These are phyloP conservation scores for Exophiala spinifera DNA, from an alignment of 2,329 filamentous ascomycete genomes.

Conservation along the genomic window DNA sequence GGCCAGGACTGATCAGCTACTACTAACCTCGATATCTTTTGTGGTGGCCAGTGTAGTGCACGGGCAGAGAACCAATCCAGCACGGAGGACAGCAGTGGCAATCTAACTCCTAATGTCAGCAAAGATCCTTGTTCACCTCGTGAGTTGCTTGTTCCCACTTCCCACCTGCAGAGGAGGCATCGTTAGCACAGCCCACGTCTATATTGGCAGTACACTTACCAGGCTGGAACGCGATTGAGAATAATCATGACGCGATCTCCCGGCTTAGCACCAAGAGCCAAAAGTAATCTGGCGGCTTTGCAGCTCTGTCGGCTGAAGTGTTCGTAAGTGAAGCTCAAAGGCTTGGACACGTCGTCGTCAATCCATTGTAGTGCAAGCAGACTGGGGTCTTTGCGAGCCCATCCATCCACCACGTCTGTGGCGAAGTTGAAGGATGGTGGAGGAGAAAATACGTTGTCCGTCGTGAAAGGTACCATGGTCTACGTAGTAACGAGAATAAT, in stretches of 20 bases:
- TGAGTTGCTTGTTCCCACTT: background rate
- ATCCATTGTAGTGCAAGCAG: background rate
- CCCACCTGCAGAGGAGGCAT: background rate
- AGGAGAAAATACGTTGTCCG: too few relatives aligned
- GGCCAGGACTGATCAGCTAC: too few relatives aligned
- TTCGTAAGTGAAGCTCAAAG: background rate
- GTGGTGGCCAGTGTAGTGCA: background rate
- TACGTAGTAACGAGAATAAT: too few relatives aligned
- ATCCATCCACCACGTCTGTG: background rate
- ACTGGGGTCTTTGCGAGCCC: background rate
- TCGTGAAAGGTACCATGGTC: too few relatives aligned
- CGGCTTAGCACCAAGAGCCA: background rate
- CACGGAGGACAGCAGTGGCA: background rate
- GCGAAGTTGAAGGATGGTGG: background rate
- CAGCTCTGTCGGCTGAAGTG: background rate
- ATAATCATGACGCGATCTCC: background rate
- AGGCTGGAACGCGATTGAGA: background rate
- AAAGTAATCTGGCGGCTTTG: background rate
- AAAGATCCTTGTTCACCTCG: too few relatives aligned
- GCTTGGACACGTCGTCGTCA: background rate
- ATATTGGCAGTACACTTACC: background rate
- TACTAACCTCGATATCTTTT: background rate
- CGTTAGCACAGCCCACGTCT: background rate
- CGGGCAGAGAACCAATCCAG: background rate
- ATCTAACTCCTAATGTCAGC: too few relatives aligned